These are phyloP conservation scores for Castanospermum australe DNA, from an alignment of 306 rosid genomes.

Conservation along the genomic window DNA sequence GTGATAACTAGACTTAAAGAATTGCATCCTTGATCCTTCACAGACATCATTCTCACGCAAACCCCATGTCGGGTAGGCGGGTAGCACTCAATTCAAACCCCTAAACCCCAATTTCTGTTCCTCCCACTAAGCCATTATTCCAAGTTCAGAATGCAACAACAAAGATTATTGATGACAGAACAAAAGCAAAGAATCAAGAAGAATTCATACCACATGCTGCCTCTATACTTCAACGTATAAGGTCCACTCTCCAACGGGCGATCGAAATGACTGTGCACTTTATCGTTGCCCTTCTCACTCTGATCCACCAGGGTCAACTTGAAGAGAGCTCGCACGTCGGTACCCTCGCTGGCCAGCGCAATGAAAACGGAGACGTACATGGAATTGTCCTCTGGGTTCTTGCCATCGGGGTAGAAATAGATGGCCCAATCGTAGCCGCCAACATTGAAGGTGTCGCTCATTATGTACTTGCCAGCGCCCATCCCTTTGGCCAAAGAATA, in stretches of 20 bases:
- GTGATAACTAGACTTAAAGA: too few species aligned
- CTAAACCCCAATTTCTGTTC: not conserved
- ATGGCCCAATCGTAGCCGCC: constrained; percentile 97
- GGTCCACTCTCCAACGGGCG: constrained; percentile 94
- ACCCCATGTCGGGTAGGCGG: not conserved
- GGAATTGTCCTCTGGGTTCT: constrained; percentile 83
- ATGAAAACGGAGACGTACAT: constrained; percentile 81
- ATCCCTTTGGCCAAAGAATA: constrained; percentile 91
- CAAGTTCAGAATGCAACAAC: constrained; percentile 14
- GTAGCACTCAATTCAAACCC: constrained; percentile 15
- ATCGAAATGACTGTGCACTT: constrained; percentile 91
- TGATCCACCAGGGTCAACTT: constrained; percentile 79
- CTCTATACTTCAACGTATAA: constrained; percentile 81
- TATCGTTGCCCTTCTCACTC: constrained; percentile 67
- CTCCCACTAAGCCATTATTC: not conserved
- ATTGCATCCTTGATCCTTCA: not conserved
- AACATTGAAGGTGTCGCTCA: constrained; percentile 76
- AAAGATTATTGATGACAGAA: not conserved
- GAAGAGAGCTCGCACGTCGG: constrained; percentile 85
- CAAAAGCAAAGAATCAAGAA: not conserved
- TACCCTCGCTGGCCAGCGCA: constrained; percentile 85
- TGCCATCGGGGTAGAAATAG: constrained; percentile 91
- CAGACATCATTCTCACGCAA: constrained; percentile 9
- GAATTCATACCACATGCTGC: constrained; percentile 84
- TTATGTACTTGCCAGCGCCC: constrained; percentile 85